Evolutionary conservation across 108 stramenopile genomes (phyloP), one percentile per base, ranked within the genome.

Genomic region (Cyclotella sp.): DNA sequence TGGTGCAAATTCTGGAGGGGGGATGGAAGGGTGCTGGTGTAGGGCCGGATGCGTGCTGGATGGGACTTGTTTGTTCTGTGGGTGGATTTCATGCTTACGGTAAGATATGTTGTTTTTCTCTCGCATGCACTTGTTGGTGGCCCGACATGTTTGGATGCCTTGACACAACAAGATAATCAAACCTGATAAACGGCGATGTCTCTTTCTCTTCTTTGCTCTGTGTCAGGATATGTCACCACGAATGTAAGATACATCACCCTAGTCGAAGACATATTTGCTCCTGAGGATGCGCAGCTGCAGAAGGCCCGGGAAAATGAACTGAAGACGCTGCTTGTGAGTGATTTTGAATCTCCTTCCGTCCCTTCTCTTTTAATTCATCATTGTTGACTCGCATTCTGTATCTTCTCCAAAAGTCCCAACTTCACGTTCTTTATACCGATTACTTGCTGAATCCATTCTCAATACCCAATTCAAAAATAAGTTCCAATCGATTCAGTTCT

Each of bases 1-100:
- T 81, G 44, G 61, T 73, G 18, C 68, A 81, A 18, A 49, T 74
- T 13, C 66, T 80, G 52, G 79, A 80, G 68, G 73, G 73, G 24
- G 45, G 64, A 22, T 74, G 79, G 79, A 81, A 70, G 41, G 40
- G 64, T 19, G 58, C 59, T 0, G 73, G 79, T 1, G 67, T 53
- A 44, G 79, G 79, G 22, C 45, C 49, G 44, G 79, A 81, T 75
- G 73, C 79, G 1, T 81, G 79, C 70, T 81, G 79, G 79, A 65
- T 81, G 47, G 79, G 79, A 7, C 43, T 63, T 30, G 30, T 81
- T 14, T 70, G 66, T 47, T 58, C 71, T 18, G 67, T 63, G 41
- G 79, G 64, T 74, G 73, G 58, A 54, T 74, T 74, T 8, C 63
- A 69, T 47, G 79, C 79, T 7, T 81, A 70, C 70, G 79, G 79